Evolutionary conservation across 2,329 filamentous ascomycete genomes (phyloP), one percentile per base, ranked within the genome.

Genomic region (Aspergillus tanneri): DNA sequence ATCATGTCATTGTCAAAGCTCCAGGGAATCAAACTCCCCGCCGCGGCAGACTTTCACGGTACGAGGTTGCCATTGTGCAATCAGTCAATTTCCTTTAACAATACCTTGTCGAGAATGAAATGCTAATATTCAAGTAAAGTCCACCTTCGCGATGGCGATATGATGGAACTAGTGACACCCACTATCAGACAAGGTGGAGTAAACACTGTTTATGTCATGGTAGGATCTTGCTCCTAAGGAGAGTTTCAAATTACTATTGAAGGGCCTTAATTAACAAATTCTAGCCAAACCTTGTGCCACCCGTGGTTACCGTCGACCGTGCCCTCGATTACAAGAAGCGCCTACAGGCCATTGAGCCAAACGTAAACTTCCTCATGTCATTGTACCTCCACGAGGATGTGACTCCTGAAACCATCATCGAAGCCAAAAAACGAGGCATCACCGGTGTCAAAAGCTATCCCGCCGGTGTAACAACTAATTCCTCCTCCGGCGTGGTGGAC

Each of bases 351-450:
- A 72, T 87, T 52, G 81, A 84, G 42, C 77, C 81, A 2, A 75
- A 77, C 43, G 81, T 89, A 50, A 79, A 79, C 50, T 90, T 82
- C 61, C 78, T 90, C 50, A 89, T 90, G 86, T 86, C 86, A 1
- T 77, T 90, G 35, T 90, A 83, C 61, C 77, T 79, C 45, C 84
- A 88, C 63, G 72, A 78, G 9, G 79, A 77, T 18, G 75, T 88
- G 43, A 88, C 83, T 0, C 82, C 85, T 4, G 80, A 83, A 18
- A 81, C 83, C 9, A 88, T 96, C 59, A 78, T 79, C 41, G 79
- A 89, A 60, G 90, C 90, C 35, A 85, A 86, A 54, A 76, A 78
- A 46, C 82, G 84, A 2, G 89, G 89, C 5, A 82, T 95, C 59
- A 75, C 84, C 38, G 90, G 90, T 58, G 82, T 84, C 53, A 68